phyloP scores from a whole-genome alignment of 2,329 filamentous ascomycete species.

The Curvularia sp. region DNA sequence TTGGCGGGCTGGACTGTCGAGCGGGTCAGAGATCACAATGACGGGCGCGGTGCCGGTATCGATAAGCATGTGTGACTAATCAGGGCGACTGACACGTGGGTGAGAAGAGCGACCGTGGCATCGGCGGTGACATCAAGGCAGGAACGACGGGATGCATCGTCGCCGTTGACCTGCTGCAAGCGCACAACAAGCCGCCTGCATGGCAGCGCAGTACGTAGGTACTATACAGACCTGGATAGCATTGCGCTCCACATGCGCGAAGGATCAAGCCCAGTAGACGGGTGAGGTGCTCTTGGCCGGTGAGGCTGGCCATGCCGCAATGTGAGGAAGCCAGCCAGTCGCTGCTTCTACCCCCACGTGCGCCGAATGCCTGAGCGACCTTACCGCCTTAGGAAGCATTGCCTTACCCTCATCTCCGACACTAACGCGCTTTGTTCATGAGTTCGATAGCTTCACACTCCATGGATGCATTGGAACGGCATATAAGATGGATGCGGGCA shows the following conservation, averaged over 20 bases:
- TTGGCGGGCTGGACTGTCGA: conserved; percentile 12
- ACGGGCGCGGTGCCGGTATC: conserved; percentile 13
- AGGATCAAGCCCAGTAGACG: conserved; percentile 5
- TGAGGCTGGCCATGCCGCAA: not conserved
- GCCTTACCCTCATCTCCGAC: conserved; percentile 36
- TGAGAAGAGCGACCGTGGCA: not conserved
- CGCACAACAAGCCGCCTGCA: not conserved
- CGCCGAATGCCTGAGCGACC: conserved; percentile 5
- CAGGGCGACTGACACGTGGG: not conserved
- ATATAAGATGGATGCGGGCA: conserved; percentile 12
- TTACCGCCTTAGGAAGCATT: conserved; percentile 33
- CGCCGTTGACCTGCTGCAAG: not conserved
- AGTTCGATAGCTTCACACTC: not conserved
- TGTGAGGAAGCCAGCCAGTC: conserved; percentile 9
- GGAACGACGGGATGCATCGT: not conserved
- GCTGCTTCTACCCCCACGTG: conserved; percentile 15
- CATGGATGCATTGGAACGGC: not conserved
- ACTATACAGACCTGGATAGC: not conserved
- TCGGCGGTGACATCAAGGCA: not conserved
- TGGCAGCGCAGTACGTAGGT: not conserved
- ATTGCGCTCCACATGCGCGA: conserved; percentile 1
- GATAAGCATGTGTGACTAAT: conserved; percentile 18
- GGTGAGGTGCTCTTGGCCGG: too few relatives aligned
- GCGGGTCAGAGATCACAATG: conserved; percentile 16
- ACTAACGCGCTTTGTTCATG: conserved; percentile 8